Evolutionary conservation across 495 filamentous ascomycete genomes (phyloP), one percentile per base, ranked within the genome.

Genomic region (Lindgomyces ingoldianus): DNA sequence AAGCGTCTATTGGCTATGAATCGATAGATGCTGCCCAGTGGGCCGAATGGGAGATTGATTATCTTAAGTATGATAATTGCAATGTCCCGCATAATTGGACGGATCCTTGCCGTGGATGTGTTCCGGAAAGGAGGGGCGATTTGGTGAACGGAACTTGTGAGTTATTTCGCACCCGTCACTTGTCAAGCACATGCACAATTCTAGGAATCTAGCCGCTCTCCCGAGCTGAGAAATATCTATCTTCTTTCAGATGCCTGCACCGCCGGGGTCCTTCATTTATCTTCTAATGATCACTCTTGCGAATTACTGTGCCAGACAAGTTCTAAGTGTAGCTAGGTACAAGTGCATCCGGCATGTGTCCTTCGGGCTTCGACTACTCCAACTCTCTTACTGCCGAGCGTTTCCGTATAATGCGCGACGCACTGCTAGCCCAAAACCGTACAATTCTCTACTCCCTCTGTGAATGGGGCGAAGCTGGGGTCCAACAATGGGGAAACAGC

Each of bases 31-130:
- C 86, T 0, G 58, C 79, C 26, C 78, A 83, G 0, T 87, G 84
- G 65, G 84, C 84, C 1, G 78, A 79, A 14, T 90, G 87, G 87
- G 85, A 83, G 0, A 80, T 90, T 41, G 86, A 89, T 70, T 89
- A 89, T 61, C 74, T 88, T 30, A 89, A 91, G 74, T 90, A 90
- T 63, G 88, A 91, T 72, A 90, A 89, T 75, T 90, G 88, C 74
- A 80, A 75, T 49, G 76, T 80, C 25, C 79, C 79, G 48, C 60
- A 60, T 19, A 70, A 77, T 64, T 79, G 74, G 75, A 73, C 64
- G 11, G 79, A 80, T 68, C 45, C 71, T 3, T 81, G 82, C 65
- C 76, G 72, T 42, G 71, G 58, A 30, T 74, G 58, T 41, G 36
- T 66, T 3, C 49, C 54, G 1, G 60, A 68, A 27, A 22, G 25